Percentiles rank a stretch among this genome's conserved stretches.
Evolutionary conservation across 2,329 filamentous ascomycete genomes (phyloP).

Genomic region (Penicillium rolfsii): DNA sequence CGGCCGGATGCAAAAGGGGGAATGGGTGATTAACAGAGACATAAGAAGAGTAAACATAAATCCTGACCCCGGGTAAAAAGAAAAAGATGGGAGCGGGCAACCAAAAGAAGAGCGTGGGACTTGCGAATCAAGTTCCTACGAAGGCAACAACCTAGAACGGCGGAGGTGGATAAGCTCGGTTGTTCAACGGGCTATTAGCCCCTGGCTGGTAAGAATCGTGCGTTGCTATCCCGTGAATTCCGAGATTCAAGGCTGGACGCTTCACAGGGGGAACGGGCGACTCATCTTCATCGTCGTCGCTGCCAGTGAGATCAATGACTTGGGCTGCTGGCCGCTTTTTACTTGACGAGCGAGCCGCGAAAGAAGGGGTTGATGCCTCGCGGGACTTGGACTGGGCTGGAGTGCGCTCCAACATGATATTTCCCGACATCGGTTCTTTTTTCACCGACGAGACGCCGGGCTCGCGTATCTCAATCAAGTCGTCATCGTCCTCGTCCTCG

Average conservation of each 20-base stretch:
- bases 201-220: conserved; percentile 30
- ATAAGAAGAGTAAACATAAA: background rate
- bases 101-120: background rate
- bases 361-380: conserved; percentile 46
- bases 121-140: background rate
- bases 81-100: background rate
- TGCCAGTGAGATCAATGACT: conserved; percentile 60
- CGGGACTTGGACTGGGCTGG: conserved; percentile 42
- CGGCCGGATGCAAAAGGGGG: conserved; percentile 20
- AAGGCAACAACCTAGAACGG: conserved; percentile 17
- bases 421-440: conserved; percentile 34
- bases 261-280: conserved; percentile 44
- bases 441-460: conserved; percentile 42
- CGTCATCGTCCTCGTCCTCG: conserved; percentile 55
- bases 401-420: conserved; percentile 36
- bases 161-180: conserved; percentile 23
- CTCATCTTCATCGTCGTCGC: conserved; percentile 56
- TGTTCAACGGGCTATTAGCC: conserved; percentile 27
- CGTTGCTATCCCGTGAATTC: conserved; percentile 27
- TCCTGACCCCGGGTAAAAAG: background rate
- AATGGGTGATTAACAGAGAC: background rate
- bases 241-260: conserved; percentile 33
- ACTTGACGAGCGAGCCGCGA: conserved; percentile 38
- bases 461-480: conserved; percentile 56
- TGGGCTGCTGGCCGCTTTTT: conserved; percentile 53